Evolutionary conservation across 2,329 filamentous ascomycete genomes (phyloP), one percentile per base, ranked within the genome.

Genomic region (Phialocephala subalpina): DNA sequence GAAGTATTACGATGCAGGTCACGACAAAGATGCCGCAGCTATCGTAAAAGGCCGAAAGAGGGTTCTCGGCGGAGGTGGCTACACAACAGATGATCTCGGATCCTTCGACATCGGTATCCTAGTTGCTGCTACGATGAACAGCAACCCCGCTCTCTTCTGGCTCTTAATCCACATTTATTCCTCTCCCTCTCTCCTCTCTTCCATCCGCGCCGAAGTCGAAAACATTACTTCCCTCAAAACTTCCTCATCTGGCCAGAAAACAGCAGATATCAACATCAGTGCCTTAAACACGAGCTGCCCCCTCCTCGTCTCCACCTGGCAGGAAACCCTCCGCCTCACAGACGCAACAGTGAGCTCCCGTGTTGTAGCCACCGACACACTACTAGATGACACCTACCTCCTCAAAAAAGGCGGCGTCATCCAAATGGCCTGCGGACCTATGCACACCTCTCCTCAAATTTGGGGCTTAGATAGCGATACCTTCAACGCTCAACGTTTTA

Each of bases 401-500:
- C 74, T 84, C 20, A 77, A 78, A 45, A 80, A 80, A 60, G 77
- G 75, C 27, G 72, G 74, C 9, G 69, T 83, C 1, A 74, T 84
- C 2, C 80, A 83, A 67, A 78, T 83, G 49, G 76, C 78, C 1
- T 78, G 78, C 42, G 76, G 77, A 25, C 76, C 80, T 4, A 77
- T 83, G 55, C 82, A 84, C 64, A 70, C 73, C 4, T 76, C 81
- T 42, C 58, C 68, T 7, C 67, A 72, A 0, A 77, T 82, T 59
- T 84, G 82, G 82, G 82, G 82, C 7, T 69, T 74, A 2, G 79
- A 82, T 58, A 78, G 74, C 0, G 70, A 68, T 3, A 58, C 63
- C 1, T 83, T 83, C 73, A 79, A 82, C 42, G 76, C 81, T 0
- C 57, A 69, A 11, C 78, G 80, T 20, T 83, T 83, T 70, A 62